These are phyloP conservation scores for Phalaenopsis equestris DNA, from an alignment of 106 monocot species.

Conservation along the genomic window DNA sequence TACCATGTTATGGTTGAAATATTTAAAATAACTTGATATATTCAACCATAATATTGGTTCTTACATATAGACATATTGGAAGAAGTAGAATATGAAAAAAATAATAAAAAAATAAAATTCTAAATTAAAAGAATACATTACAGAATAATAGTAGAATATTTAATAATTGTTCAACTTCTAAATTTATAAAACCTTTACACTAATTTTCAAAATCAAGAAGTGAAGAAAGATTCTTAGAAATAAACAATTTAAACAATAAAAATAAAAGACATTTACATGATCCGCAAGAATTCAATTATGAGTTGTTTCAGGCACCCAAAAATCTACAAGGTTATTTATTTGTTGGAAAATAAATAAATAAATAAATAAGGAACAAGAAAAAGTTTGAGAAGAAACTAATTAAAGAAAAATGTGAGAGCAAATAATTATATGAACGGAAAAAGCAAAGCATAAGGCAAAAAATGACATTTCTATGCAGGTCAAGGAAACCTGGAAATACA, in stretches of 20 bases:
- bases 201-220: neutral
- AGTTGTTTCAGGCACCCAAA: neutral
- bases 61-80: neutral
- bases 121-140: neutral
- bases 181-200: neutral
- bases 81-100: neutral
- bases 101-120: neutral
- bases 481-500: neutral
- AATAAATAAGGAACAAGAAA: neutral
- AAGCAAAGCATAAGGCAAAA: neutral
- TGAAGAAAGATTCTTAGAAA: neutral
- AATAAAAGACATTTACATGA: neutral
- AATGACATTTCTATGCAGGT: neutral
- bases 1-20: too few relatives aligned
- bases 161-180: too few relatives aligned
- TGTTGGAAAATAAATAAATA: neutral
- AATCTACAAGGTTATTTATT: neutral
- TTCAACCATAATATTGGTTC: neutral
- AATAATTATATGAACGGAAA: neutral
- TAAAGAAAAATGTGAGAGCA: neutral
- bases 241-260: neutral
- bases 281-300: neutral
- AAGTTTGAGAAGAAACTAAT: neutral
- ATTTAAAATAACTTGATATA: too few relatives aligned
- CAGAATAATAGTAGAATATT: too few relatives aligned